Evolutionary conservation across 139 green algal species (phyloP), one percentile per base, ranked within the genome.

Genomic region (Ettlia oleoabundans): DNA sequence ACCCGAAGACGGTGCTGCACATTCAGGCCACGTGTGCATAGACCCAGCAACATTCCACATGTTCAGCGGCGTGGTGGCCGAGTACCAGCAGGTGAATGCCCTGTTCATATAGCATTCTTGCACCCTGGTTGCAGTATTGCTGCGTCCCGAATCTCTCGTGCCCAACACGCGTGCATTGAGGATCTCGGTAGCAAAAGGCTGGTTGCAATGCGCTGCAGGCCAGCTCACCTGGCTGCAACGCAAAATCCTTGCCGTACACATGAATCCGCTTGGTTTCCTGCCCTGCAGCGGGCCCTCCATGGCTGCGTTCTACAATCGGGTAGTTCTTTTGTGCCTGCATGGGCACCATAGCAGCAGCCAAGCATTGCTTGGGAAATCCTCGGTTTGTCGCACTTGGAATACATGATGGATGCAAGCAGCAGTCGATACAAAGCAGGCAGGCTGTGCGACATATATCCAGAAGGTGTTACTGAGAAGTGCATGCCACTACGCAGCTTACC

Each of bases 231-330:
- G 35, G 63, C 47, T 84, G 79, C 55, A 84, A 38, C 35, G 72
- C 73, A 52, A 52, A 85, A 2, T 32, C 4, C 15, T 73, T 69
- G 35, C 10, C 52, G 30, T 80, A 85, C 24, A 75, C 55, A 22
- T 85, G 80, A 0, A 85, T 35, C 2, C 73, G 69, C 35, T 81
- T 85, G 35, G 80, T 82, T 18, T 47, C 51, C 26, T 67, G 24
- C 21, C 61, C 62, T 3, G 5, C 19, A 24, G n/a, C n/a, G n/a
- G n/a, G n/a, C n/a, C n/a, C 40, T n/a, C 26, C 42, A 32, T 38
- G 28, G 37, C 10, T 37, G 19, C 43, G 69, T 33, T 21, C 28
- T 24, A 85, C 80, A 40, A 85, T 35, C 1, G 80, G 80, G 55
- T 51, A 64, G 1, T 51, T n/a, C 33, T 87, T 79, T 19, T 84